phyloP scores from a whole-genome alignment of 345 rosid species.

The Cardamine resedifolia region DNA sequence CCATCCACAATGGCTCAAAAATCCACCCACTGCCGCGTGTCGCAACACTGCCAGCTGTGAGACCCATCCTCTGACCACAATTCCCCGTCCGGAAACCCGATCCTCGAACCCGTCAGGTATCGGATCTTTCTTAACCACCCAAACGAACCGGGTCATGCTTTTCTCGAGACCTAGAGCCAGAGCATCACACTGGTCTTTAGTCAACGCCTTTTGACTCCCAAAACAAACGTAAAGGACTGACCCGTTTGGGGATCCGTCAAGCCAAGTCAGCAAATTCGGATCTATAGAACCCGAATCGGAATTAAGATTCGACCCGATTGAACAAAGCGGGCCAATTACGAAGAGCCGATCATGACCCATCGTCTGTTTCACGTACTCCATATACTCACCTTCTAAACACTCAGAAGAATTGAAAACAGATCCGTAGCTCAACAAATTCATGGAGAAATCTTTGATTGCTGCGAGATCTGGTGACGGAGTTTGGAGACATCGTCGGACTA shows the following conservation, averaged over 20 bases:
- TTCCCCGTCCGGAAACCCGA: slow-evolving; percentile 47
- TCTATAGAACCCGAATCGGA: slow-evolving; percentile 4
- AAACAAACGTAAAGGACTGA: slow-evolving; percentile 68
- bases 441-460: slow-evolving; percentile 34
- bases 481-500: slow-evolving; percentile 30
- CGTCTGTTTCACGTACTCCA: slow-evolving; percentile 39
- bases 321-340: slow-evolving; percentile 55
- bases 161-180: slow-evolving; percentile 53
- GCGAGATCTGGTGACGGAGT: slow-evolving; percentile 35
- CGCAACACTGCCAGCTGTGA: slow-evolving; percentile 51
- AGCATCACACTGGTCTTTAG: slow-evolving; percentile 46
- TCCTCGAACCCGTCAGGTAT: slow-evolving; percentile 56
- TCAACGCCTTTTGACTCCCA: slow-evolving; percentile 59
- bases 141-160: slow-evolving; percentile 53
- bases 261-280: slow-evolving; percentile 42
- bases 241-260: slow-evolving; percentile 47
- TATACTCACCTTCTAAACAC: slow-evolving; percentile 44
- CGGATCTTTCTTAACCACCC: slow-evolving; percentile 57
- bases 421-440: slow-evolving; percentile 47
- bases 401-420: slow-evolving; percentile 47
- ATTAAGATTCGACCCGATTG: slow-evolving; percentile 34
- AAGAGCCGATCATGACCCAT: slow-evolving; percentile 49
- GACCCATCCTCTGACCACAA: slow-evolving; percentile 56
- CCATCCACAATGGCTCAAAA: slow-evolving; percentile 83
- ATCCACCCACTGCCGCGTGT: slow-evolving; percentile 59